Evolutionary conservation across 192 early-diverging fungal species (phyloP), one percentile per base, ranked within the genome.

Genomic region (Rhizoclosmatium globosum): DNA sequence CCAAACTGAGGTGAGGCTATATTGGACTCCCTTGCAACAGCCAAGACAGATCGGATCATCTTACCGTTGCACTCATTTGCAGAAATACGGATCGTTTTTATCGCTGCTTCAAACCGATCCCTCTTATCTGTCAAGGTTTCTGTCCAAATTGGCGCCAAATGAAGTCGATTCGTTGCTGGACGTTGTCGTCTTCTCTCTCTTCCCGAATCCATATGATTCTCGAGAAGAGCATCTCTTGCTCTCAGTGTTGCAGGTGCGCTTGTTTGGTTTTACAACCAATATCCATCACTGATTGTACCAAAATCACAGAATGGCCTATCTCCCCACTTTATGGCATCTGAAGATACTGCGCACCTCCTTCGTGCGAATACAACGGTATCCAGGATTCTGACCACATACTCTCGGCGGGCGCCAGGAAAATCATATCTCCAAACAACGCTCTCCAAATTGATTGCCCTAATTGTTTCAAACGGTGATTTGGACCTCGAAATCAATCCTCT

Each of bases 361-460:
- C 92, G 97, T 42, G 95, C 96, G 74, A 98, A 98, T 86, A 97
- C 95, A 17, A 95, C 97, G 0, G 94, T 97, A 11, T 97, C 96
- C n/a, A 92, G 97, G 38, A 97, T 97, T 95, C 95, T 98, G 93
- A 97, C 96, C 47, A 96, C 96, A 1, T 99, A 99, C 82, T 97
- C 96, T 0, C 90, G 79, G 47, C 93, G 97, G 48, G 94, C 95
- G 9, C 94, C 94, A 4, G 96, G 96, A 41, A 95, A 97, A 86
- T 92, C 94, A 41, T 99, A 99, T 72, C 84, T 98, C 62, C 96
- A 96, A 80, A 90, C 92, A 23, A 93, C 95, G 31, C 70, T 90
- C 45, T 92, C 95, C 1, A 89, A 92, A 64, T 89, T 92, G 50
- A 94, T 99, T 67, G 91, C 93, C 67, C 89, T 87, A 53, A 76